Evolutionary conservation across 169 alveolate species (phyloP), one percentile per base, ranked within the genome.

Genomic region (Cryptosporidium sp.): DNA sequence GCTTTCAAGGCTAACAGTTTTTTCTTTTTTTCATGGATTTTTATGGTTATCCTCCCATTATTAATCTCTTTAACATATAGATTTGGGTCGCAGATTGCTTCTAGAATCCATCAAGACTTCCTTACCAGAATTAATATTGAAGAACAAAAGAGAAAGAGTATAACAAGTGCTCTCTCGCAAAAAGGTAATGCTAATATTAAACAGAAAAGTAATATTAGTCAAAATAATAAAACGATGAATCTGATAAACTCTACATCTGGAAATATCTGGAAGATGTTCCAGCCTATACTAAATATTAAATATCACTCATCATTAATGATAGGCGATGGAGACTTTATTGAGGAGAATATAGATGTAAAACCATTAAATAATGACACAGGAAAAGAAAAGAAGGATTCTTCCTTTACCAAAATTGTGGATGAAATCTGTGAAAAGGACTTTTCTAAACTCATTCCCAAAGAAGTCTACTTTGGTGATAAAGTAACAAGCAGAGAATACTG

Each of bases 21-120:
- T 10, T 33, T 14, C 16, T n/a, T 68, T 3, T 62, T 80, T 80
- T 73, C 71, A 33, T 56, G 62, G 39, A 52, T 21, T n/a, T 29
- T 37, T 16, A 44, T 60, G 68, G 29, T 65, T 44, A 39, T 80
- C n/a, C 56, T 80, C 29, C 80, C 80, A 16, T 12, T 33, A 4
- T 23, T 61, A 16, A 67, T 80, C 7, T 80, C 89, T 60, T 44
- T 80, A 48, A 62, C 80, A 23, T 80, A 80, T 80, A 60, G 75
- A 21, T 80, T 80, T 62, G 89, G 89, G 42, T 62, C 89, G 18
- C 89, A 80, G 33, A 80, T 62, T 21, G 65, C 89, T 18, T 80
- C 89, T 9, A 60, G 80, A 65, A 31, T 39, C 23, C 89, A 80
- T 18, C 70, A 35, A 45, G 75, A 80, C 42, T 65, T 48, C 31